Base-by-base conservation (phyloP, 2,329 filamentous ascomycete genomes). In the Sordariomycetes sp. region DNA sequence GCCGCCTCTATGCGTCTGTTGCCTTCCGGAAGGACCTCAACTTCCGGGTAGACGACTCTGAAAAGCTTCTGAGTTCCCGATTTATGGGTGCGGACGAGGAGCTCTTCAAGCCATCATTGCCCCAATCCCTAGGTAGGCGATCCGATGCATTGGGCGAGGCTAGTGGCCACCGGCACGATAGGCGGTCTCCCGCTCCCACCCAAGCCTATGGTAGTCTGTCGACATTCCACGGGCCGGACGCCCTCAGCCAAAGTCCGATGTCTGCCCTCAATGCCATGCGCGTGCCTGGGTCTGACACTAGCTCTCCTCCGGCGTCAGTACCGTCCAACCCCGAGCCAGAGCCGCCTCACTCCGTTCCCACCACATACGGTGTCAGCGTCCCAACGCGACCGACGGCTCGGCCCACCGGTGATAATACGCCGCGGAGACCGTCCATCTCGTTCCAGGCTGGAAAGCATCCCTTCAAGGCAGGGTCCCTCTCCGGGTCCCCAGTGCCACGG, bases 401-500 rank as follows among this genome's bases (percentile, higher is more conserved):
- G 20, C 57, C 58, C 7, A 35, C 56, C 16, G 53, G 48, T 11
- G 60, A 59, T 20, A 37, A 58, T 35, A 53, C 57, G 22, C 53
- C 48, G 22, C 58, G 91, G 64, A 83, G 90, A 57, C 86, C 89
- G 7, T 97, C 90, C 0, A 83, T 96, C 24, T 95, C 90, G 0
- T 96, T 97, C 66, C 90, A 95, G 22, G 95, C 90, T 0, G 55
- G 55, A 28, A 96, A 97, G 66, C 90, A 95, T 65, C 92, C 93
- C 0, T 99, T 99, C 76, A 99, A 99, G 72, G 90, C 92, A 16
- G 93, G 93, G 12, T 95, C 93, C 1, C 77, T 97, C n/a, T 96
- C 92, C 2, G 90, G 89, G 3, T 97, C 92, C 4, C 93, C 92
- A 0, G 69, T 78, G n/a, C 74, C 74, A 32, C 74, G 79, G 34